phyloP scores from a whole-genome alignment of 257 asterid genomes.

The Gentiana dahurica region DNA sequence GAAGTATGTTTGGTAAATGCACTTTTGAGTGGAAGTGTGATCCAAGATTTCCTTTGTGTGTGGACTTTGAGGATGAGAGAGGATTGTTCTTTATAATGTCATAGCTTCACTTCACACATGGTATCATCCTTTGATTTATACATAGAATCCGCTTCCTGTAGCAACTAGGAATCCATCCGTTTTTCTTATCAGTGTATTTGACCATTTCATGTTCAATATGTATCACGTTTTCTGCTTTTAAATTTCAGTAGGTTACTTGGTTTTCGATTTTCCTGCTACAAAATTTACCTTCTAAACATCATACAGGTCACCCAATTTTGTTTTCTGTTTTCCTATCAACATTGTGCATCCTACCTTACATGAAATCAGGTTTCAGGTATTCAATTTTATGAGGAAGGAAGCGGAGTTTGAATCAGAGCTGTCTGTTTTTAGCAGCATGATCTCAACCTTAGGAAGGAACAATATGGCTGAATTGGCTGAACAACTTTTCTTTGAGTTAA shows the following conservation, averaged over 20 bases:
- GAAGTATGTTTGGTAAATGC: no score
- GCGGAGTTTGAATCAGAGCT: slow-evolving; percentile 52
- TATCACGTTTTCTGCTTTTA: neutral
- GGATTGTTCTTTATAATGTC: no score
- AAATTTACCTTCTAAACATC: no score
- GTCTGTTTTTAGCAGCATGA: slow-evolving; percentile 44
- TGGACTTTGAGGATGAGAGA: no score
- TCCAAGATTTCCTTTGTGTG: no score
- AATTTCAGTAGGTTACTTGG: neutral
- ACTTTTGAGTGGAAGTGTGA: no score
- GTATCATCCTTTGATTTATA: no score
- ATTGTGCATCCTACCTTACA: slow-evolving; percentile 19
- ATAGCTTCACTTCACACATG: no score
- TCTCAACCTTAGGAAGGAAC: slow-evolving; percentile 45
- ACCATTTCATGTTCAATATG: neutral
- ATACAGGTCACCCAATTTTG: neutral
- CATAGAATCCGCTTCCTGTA: no score
- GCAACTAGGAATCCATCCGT: no score
- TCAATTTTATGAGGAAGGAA: slow-evolving; percentile 49
- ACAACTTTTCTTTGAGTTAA: slow-evolving; percentile 30
- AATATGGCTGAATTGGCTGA: slow-evolving; percentile 47
- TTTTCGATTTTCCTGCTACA: neutral
- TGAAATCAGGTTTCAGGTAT: slow-evolving; percentile 38
- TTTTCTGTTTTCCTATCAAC: neutral
- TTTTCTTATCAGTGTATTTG: no score